phyloP scores from a whole-genome alignment of 164 flowering plant genomes.

The Stephania cephalantha region DNA sequence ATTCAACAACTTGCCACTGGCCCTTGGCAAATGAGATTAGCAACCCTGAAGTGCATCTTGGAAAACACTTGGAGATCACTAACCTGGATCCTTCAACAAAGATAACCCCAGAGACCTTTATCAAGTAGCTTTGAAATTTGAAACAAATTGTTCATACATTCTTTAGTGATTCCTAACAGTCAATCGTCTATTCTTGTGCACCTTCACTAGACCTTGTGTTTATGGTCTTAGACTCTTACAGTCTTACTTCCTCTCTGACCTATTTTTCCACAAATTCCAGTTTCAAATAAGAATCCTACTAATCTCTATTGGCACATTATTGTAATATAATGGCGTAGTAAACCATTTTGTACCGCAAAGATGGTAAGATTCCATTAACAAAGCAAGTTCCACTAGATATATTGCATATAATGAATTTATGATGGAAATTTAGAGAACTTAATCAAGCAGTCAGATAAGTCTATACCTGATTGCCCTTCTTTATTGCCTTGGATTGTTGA shows the following conservation, averaged over 20 bases:
- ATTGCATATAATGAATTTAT: background rate
- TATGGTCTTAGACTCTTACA: background rate
- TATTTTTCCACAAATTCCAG: background rate
- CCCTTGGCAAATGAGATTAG: background rate
- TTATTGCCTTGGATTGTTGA: constrained; percentile 74
- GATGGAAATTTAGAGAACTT: background rate
- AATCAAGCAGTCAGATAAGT: background rate
- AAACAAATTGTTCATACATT: too few species aligned
- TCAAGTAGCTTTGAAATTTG: background rate
- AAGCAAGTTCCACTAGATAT: background rate
- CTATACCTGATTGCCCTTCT: constrained; percentile 84
- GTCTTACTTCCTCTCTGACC: background rate
- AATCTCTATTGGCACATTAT: background rate
- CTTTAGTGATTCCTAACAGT: background rate
- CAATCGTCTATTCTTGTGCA: too few species aligned
- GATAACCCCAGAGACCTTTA: background rate
- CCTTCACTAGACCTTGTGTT: background rate
- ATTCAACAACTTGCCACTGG: background rate
- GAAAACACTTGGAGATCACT: background rate
- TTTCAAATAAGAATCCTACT: background rate
- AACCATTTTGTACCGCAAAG: background rate
- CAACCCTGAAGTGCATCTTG: background rate
- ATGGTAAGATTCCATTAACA: background rate
- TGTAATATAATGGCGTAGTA: background rate
- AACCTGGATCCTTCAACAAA: background rate